Base-by-base conservation (phyloP, 2,329 filamentous ascomycete species). In the Phymatotrichopsis omnivora region DNA sequence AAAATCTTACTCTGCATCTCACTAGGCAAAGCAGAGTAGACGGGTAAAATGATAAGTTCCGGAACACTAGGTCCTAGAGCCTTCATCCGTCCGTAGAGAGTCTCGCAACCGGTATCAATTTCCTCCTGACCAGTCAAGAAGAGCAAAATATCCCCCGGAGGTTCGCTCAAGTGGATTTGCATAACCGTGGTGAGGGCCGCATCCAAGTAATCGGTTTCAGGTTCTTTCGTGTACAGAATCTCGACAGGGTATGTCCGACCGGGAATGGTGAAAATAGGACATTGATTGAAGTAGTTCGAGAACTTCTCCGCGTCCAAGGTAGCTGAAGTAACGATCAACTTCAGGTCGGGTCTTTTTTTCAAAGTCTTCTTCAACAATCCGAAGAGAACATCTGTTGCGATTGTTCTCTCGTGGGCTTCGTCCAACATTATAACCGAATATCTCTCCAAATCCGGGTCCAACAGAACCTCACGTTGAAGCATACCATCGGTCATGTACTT, bases 401-500 rank as follows among this genome's bases (percentile, higher is more conserved):
- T 93, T 0, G 91, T 98, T 49, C 91, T 79, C 63, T 98, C 91
- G 76, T 98, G 91, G 3, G 91, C 91, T 62, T 98, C 91, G 62
- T 98, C 91, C 57, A 98, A 73, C 80, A 98, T 98, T 60, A 98
- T 95, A 50, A 91, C 85, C 1, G 86, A 93, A 61, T 98, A 98
- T 55, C 83, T 78, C 60, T 75, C 82, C 55, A 98, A 68, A 58
- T 94, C 82, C 0, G 87, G 83, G 62, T 98, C 91, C 56, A 95
- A 74, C 40, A 98, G 72, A 61, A 95, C 86, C 67, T 98, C 91
- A 68, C 91, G 76, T 66, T 95, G 80, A 62, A 98, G 75, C 84
- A 96, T 96, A 64, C 91, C 91, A 60, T 98, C 91, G 12, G 91
- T 98, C 89, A 98, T 95, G 68, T 98, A 98, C 68, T 98, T 98